Conservation (phyloP, 768 basidiomycete species). For the Fomitopsis pulvina region DNA sequence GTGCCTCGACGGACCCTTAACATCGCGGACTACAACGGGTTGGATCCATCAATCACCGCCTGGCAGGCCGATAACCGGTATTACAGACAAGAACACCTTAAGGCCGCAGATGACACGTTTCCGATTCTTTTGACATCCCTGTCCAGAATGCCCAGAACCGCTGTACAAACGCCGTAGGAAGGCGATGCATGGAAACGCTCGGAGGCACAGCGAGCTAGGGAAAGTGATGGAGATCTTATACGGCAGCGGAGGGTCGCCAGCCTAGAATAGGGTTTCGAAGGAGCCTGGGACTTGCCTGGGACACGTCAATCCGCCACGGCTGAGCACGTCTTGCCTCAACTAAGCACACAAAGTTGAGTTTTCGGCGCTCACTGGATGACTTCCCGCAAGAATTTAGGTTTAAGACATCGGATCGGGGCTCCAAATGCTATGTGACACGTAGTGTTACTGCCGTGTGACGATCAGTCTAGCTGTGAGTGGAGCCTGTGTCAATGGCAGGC, state of each 20-base stretch:
- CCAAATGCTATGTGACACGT: not conserved
- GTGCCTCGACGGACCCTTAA: not conserved
- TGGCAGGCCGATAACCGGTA: conserved; percentile 1
- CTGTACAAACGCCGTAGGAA: not conserved
- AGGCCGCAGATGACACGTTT: not conserved
- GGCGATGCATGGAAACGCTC: not conserved
- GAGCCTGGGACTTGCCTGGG: not conserved
- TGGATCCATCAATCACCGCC: conserved; percentile 1
- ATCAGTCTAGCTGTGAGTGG: too few relatives aligned
- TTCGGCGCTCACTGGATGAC: not conserved
- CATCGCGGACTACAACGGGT: not conserved
- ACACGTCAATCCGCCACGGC: conserved; percentile 1
- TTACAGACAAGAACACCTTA: not conserved
- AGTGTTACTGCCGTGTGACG: too few relatives aligned
- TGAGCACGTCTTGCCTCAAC: not conserved
- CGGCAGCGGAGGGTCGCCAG: not conserved
- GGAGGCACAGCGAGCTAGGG: not conserved
- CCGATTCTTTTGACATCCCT: not conserved
- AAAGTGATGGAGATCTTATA: not conserved
- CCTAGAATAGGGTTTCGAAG: not conserved
- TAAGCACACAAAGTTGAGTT: not conserved
- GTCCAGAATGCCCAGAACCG: not conserved
- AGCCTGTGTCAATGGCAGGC: too few relatives aligned
- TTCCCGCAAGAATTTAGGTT: too few relatives aligned
- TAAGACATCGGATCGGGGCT: too few relatives aligned